Base-by-base conservation (phyloP, 352 stramenopile species). In the Phytophthora rubi region DNA sequence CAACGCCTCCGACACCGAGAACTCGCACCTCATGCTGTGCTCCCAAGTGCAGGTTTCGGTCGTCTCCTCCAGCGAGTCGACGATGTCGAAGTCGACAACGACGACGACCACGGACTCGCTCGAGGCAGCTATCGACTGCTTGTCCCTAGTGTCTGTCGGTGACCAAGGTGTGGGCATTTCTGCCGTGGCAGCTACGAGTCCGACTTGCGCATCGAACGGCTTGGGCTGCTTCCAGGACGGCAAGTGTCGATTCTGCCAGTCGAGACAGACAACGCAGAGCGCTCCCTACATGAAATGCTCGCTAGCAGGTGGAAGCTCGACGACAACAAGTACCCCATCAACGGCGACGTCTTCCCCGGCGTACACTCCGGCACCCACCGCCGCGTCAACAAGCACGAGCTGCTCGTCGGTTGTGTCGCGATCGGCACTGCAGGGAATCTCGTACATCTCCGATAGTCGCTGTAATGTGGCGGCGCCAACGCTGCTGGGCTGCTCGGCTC, bases 231-330 rank as follows among this genome's bases (percentile, higher is more conserved):
- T 63, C 9, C 16, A 62, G 18, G 71, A 52, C 28, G 71, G 65
- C 54, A 54, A 68, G 16, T 81, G 81, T 30, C 76, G 81, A 53
- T 83, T 80, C 32, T 89, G 81, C 42, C 76, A 80, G 59, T 63
- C 47, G n/a, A 65, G 58, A 51, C 6, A 55, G 10, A 80, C 75
- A 2, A 18, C 49, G 16, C 64, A 81, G 35, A 83, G 73, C 44
- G 45, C 45, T 1, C 18, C 68, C 3, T 83, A 73, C 30, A 6
- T 75, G 2, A 79, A 62, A 13, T 84, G 79, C 49, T 48, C 65
- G 4, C 33, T 8, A 9, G 2, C 68, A 0, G 62, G 68, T 15
- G 52, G 58, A 37, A 47, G 64, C 23, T 70, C 42, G 0, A 54
- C 65, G 6, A 44, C 55, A n/a, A 60, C 67, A 18, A 51, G 28